Conservation (phyloP, 2,329 filamentous ascomycete species). For the Alternaria rosae region DNA sequence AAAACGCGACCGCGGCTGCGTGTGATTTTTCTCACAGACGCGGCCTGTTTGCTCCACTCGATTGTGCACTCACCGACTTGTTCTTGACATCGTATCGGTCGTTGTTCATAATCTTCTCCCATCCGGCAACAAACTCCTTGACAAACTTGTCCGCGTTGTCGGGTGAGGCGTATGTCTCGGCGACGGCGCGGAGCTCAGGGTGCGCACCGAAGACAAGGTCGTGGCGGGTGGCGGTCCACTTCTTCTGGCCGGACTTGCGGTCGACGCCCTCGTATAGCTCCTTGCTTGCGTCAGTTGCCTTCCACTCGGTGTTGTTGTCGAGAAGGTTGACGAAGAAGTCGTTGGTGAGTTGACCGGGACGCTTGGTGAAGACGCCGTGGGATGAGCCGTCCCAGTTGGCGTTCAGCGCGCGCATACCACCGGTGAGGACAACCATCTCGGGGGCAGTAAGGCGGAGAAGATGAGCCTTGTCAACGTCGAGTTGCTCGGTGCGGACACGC, state of each 20-base stretch:
- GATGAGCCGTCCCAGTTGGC: slow-evolving; percentile 75
- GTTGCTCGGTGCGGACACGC: slow-evolving; percentile 71
- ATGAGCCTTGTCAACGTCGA: slow-evolving; percentile 74
- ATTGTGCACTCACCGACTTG: slow-evolving; percentile 42
- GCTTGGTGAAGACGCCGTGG: slow-evolving; percentile 72
- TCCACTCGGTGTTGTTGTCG: slow-evolving; percentile 72
- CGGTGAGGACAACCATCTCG: slow-evolving; percentile 74
- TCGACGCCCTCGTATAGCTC: slow-evolving; percentile 71
- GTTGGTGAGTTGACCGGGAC: slow-evolving; percentile 74
- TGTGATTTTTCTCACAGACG: slow-evolving; percentile 22
- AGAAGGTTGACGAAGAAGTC: slow-evolving; percentile 85
- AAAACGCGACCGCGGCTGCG: slow-evolving; percentile 10
- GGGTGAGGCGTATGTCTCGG: slow-evolving; percentile 71
- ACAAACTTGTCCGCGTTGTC: slow-evolving; percentile 71
- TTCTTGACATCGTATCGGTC: slow-evolving; percentile 69
- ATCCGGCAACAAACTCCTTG: slow-evolving; percentile 74
- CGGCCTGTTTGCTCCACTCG: slow-evolving; percentile 34
- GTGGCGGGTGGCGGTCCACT: slow-evolving; percentile 73
- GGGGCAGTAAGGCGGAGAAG: slow-evolving; percentile 74
- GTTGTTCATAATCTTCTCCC: slow-evolving; percentile 77
- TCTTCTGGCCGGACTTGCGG: slow-evolving; percentile 69
- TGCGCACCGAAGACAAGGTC: slow-evolving; percentile 79
- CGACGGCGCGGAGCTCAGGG: slow-evolving; percentile 72
- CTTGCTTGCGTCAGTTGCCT: slow-evolving; percentile 55
- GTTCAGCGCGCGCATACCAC: slow-evolving; percentile 73